phyloP scores from a whole-genome alignment of 2,329 filamentous ascomycete genomes.

The Claviceps purpurea region DNA sequence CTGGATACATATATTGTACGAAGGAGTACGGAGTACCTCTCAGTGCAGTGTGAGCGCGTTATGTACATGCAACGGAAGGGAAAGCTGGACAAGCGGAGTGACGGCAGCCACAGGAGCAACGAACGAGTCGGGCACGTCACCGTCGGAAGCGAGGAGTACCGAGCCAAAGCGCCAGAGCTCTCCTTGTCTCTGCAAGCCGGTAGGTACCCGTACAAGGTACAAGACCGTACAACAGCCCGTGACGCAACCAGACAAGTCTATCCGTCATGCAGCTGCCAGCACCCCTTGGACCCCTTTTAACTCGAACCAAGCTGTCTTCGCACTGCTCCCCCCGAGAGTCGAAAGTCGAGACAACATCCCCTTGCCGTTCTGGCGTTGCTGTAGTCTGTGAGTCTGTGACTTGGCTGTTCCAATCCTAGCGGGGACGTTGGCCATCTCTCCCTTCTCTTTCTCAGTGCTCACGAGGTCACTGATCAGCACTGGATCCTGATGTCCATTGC shows the following conservation, averaged over 20 bases:
- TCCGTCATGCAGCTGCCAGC: not conserved
- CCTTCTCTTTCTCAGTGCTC: too few relatives aligned
- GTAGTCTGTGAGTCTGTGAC: not conserved
- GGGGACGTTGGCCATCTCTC: not conserved
- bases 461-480: too few relatives aligned
- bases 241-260: not conserved
- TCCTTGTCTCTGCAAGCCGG: not conserved
- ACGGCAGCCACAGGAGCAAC: not conserved
- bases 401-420: conserved; percentile 1
- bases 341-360: not conserved
- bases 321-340: not conserved
- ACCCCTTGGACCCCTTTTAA: not conserved
- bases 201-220: not conserved
- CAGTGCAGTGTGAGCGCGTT: too few relatives aligned
- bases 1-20: too few relatives aligned
- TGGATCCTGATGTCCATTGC: not conserved
- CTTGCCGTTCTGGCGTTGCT: not conserved
- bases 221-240: not conserved
- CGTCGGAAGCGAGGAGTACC: conserved; percentile 1
- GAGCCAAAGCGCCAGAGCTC: not conserved
- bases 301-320: not conserved
- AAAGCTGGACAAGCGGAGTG: not conserved
- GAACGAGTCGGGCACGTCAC: not conserved
- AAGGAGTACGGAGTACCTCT: too few relatives aligned
- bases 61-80: not conserved